Evolutionary conservation across 2,329 filamentous ascomycete species (phyloP).

Genomic region (Claviceps sp.): DNA sequence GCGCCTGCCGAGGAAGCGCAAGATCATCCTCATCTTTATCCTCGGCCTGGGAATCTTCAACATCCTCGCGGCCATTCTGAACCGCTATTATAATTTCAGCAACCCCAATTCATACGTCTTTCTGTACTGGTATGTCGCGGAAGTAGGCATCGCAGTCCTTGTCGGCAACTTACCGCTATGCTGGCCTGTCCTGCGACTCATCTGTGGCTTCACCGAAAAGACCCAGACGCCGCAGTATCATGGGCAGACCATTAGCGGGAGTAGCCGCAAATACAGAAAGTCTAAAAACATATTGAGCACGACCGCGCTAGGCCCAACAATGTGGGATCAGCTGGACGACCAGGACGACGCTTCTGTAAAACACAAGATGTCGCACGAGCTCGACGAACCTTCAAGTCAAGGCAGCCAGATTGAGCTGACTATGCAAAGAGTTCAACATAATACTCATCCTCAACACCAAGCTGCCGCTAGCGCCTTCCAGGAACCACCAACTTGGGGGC

Average conservation of each 20-base stretch:
- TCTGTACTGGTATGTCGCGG: conserved; percentile 47
- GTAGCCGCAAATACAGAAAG: conserved; percentile 6
- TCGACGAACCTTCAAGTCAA: conserved; percentile 6
- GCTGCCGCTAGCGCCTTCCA: conserved; percentile 7
- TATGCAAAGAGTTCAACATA: conserved; percentile 6
- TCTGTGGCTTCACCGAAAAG: conserved; percentile 15
- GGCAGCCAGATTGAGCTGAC: conserved; percentile 20
- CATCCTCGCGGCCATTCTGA: conserved; percentile 44
- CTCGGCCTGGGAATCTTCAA: conserved; percentile 43
- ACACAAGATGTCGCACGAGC: not conserved
- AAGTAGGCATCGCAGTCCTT: conserved; percentile 44
- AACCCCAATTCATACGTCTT: conserved; percentile 42
- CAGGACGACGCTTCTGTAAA: conserved; percentile 7
- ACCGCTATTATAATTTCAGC: conserved; percentile 48
- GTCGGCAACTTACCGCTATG: conserved; percentile 48
- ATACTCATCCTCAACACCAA: conserved; percentile 3
- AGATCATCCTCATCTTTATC: conserved; percentile 38
- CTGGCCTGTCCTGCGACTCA: conserved; percentile 40
- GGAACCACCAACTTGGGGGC: not conserved
- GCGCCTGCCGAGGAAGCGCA: conserved; percentile 27
- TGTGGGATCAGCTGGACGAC: conserved; percentile 19
- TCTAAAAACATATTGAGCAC: conserved; percentile 6
- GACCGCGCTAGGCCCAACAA: conserved; percentile 10
- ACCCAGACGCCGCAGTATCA: conserved; percentile 14
- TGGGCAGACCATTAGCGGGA: conserved; percentile 9